Evolutionary conservation across 2,329 filamentous ascomycete species (phyloP).

Genomic region (Diaporthe humulicola): DNA sequence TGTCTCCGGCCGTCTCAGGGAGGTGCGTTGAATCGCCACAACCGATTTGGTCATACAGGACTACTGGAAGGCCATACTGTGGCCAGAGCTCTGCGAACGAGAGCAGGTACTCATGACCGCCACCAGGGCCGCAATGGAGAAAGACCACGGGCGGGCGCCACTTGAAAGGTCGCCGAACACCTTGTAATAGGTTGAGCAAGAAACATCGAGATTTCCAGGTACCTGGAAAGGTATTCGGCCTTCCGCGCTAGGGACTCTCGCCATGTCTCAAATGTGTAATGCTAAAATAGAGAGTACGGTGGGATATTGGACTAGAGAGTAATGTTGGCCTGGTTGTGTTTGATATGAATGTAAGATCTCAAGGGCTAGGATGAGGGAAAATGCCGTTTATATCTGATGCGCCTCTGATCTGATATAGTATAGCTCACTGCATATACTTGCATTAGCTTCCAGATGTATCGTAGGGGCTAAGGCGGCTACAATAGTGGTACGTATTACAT

Average conservation of each 20-base stretch:
- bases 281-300: slow-evolving; percentile 28
- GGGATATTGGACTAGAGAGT: not conserved
- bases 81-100: slow-evolving; percentile 27
- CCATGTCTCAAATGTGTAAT: slow-evolving; percentile 27
- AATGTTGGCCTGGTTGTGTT: not conserved
- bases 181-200: slow-evolving; percentile 35
- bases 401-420: no score
- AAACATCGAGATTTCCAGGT: slow-evolving; percentile 9
- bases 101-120: slow-evolving; percentile 56
- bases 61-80: slow-evolving; percentile 52
- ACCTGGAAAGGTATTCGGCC: slow-evolving; percentile 31
- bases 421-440: no score
- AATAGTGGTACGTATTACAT: no score
- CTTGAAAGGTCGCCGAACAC: slow-evolving; percentile 31
- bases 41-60: slow-evolving; percentile 70
- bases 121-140: slow-evolving; percentile 59
- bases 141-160: slow-evolving; percentile 8
- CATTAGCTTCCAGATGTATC: no score
- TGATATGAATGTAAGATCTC: not conserved
- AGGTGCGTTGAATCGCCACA: slow-evolving; percentile 62
- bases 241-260: slow-evolving; percentile 29
- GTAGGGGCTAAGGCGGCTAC: no score
- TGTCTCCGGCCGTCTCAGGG: slow-evolving; percentile 51
- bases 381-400: not conserved
- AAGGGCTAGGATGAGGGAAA: not conserved